Percentiles rank a stretch among this genome's conserved stretches.
Conservation (phyloP, 1,284 basidiomycete genomes). For the Cryptococcus wingfieldii region DNA sequence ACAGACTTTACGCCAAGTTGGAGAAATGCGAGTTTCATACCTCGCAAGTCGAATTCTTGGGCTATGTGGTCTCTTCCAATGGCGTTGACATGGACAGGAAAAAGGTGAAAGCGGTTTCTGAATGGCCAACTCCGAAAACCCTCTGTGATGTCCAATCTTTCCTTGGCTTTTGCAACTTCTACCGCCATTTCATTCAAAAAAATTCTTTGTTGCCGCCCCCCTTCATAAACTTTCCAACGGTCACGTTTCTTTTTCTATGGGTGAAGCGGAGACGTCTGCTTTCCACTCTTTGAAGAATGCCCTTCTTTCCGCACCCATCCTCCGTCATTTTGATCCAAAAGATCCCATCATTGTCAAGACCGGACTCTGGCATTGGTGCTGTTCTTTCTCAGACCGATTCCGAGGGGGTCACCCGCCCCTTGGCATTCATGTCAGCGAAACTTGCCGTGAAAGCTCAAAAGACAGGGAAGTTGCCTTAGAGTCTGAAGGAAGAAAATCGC, state of each 20-base stretch:
- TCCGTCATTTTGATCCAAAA: not conserved
- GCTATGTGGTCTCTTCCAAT: not conserved
- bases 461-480: not conserved
- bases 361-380: not conserved
- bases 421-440: not conserved
- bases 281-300: not conserved
- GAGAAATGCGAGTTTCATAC: conserved; percentile 50
- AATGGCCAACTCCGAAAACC: not conserved
- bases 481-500: conserved; percentile 30
- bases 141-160: not conserved
- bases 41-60: conserved; percentile 1
- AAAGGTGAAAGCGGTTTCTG: conserved; percentile 2
- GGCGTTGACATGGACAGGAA: conserved; percentile 3
- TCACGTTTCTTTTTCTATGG: not conserved
- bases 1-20: conserved; percentile 44
- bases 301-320: not conserved
- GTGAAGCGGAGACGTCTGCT: not conserved
- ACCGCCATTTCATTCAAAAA: not conserved
- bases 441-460: not conserved
- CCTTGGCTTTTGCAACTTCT: not conserved
- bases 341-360: not conserved
- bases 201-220: not conserved
- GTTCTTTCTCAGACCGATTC: not conserved
- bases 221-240: not conserved
- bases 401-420: not conserved